Conservation (phyloP, 176 grass and related monocot species). For the Phragmites australis region DNA sequence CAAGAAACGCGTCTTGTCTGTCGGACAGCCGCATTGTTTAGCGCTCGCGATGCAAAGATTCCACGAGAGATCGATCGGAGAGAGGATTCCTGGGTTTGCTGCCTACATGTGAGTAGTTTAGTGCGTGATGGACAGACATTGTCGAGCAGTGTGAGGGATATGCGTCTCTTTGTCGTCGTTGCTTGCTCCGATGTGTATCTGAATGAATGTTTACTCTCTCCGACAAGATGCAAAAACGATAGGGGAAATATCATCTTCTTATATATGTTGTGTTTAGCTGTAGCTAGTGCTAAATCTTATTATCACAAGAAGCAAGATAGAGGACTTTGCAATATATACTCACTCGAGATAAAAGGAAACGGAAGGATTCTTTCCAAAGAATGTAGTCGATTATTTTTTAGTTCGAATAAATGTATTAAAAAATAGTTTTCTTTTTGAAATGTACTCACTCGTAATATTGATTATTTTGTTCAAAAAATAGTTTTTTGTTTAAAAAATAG, state of each 20-base stretch:
- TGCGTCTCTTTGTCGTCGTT: slow-evolving; percentile 33
- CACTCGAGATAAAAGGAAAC: too few relatives aligned
- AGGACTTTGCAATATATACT: too few relatives aligned
- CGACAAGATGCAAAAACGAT: neutral
- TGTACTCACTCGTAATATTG: too few relatives aligned
- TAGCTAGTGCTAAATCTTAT: neutral
- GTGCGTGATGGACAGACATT: slow-evolving; percentile 26
- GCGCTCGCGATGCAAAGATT: slow-evolving; percentile 47
- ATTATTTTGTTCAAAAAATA: too few relatives aligned
- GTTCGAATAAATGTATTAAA: too few relatives aligned
- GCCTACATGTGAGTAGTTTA: neutral
- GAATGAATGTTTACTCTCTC: neutral
- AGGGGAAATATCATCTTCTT: neutral
- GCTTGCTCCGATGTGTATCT: neutral
- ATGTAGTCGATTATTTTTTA: too few relatives aligned
- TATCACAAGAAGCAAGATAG: neutral
- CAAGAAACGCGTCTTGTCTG: slow-evolving; percentile 69
- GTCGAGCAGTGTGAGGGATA: slow-evolving; percentile 29
- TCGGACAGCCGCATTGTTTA: neutral
- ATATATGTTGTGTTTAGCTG: neutral
- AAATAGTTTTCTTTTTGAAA: too few relatives aligned
- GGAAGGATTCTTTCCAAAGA: too few relatives aligned
- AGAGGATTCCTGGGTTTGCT: neutral
- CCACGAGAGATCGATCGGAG: slow-evolving; percentile 14
- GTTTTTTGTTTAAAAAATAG: too few relatives aligned